Evolutionary conservation across 495 filamentous ascomycete genomes (phyloP).

Genomic region (Penicillium ucsense): DNA sequence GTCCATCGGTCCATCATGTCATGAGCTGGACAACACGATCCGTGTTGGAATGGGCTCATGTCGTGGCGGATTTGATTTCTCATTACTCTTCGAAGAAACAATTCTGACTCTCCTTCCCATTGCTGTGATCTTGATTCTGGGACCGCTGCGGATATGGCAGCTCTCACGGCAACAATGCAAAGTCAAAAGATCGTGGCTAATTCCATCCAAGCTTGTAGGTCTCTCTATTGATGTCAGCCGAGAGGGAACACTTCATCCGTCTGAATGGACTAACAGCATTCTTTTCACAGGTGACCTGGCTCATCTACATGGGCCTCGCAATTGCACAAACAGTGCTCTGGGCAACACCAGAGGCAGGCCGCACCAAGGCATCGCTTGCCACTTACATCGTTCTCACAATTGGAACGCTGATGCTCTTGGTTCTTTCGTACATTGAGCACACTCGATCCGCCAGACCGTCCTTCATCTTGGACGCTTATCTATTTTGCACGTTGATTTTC

Average conservation of each 20-base stretch:
- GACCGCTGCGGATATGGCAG: slow-evolving; percentile 36
- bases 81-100: slow-evolving; percentile 48
- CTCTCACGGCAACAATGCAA: slow-evolving; percentile 37
- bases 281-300: slow-evolving; percentile 27
- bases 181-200: slow-evolving; percentile 29
- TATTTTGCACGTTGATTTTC: slow-evolving; percentile 50
- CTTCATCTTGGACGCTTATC: slow-evolving; percentile 47
- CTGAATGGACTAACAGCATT: neutral
- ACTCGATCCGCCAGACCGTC: slow-evolving; percentile 47
- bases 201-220: slow-evolving; percentile 37
- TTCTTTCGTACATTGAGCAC: slow-evolving; percentile 51
- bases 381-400: slow-evolving; percentile 35
- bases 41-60: slow-evolving; percentile 33
- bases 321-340: slow-evolving; percentile 40
- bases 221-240: neutral
- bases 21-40: slow-evolving; percentile 33
- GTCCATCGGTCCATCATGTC: slow-evolving; percentile 17
- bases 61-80: slow-evolving; percentile 51
- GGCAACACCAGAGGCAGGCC: slow-evolving; percentile 23
- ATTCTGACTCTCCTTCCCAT: slow-evolving; percentile 44
- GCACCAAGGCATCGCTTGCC: slow-evolving; percentile 36
- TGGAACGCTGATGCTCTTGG: slow-evolving; percentile 27
- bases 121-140: slow-evolving; percentile 36
- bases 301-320: slow-evolving; percentile 31
- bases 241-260: too few relatives aligned